Evolutionary conservation across 768 basidiomycete genomes (phyloP).

Genomic region (Arthromyces matolae): DNA sequence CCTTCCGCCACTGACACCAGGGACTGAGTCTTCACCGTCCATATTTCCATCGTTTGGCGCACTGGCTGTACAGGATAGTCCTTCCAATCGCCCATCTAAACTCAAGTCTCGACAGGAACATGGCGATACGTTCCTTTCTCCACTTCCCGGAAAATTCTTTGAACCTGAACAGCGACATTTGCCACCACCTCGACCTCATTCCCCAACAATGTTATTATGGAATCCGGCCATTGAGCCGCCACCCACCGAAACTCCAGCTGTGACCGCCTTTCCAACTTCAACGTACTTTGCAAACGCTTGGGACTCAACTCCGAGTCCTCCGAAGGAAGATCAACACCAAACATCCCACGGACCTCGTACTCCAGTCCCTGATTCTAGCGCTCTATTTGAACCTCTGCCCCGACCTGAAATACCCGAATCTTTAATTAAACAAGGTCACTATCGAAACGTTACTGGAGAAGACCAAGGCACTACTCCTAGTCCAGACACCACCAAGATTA

Average conservation of each 20-base stretch:
- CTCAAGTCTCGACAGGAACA: constrained; percentile 16
- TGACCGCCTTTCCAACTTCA: constrained; percentile 62
- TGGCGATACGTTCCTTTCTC: constrained; percentile 16
- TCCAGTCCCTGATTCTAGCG: constrained; percentile 37
- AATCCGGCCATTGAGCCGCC: constrained; percentile 80
- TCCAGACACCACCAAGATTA: constrained; percentile 72
- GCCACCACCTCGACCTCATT: constrained; percentile 45
- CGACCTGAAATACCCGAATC: constrained; percentile 61
- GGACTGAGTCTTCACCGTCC: constrained; percentile 19
- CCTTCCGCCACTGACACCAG: constrained; percentile 44
- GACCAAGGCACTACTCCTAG: constrained; percentile 39
- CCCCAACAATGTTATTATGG: constrained; percentile 71
- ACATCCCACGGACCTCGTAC: constrained; percentile 28
- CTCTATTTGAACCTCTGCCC: constrained; percentile 61
- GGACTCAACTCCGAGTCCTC: constrained; percentile 67
- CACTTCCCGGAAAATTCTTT: constrained; percentile 20
- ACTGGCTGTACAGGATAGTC: constrained; percentile 10
- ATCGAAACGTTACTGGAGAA: constrained; percentile 60
- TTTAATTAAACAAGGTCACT: constrained; percentile 69
- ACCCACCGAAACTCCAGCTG: constrained; percentile 53
- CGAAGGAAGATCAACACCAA: constrained; percentile 37
- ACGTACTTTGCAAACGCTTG: constrained; percentile 84
- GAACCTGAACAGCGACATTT: constrained; percentile 16
- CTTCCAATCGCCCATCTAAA: constrained; percentile 7
- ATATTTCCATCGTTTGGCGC: constrained; percentile 13